Percentiles rank a stretch among this genome's conserved stretches.
Evolutionary conservation across 495 filamentous ascomycete species (phyloP).

Genomic region (Penicillium riverlandense): DNA sequence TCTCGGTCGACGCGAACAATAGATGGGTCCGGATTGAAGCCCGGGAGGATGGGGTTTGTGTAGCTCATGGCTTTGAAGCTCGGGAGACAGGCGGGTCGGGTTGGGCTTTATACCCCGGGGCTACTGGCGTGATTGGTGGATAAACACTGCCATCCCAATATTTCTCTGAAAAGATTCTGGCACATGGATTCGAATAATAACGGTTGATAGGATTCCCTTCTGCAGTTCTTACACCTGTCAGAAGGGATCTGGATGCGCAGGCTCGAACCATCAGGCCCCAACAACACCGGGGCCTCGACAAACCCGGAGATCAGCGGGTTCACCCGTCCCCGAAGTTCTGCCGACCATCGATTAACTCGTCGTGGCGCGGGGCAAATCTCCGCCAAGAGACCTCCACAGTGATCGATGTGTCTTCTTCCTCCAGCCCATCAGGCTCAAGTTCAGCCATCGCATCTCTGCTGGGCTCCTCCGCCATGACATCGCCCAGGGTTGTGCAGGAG

Average conservation of each 20-base stretch:
- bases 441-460: slow-evolving; percentile 2
- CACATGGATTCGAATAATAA: no score
- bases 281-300: no score
- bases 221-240: no score
- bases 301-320: no score
- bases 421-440: not conserved
- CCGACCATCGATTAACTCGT: not conserved
- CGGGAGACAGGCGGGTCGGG: slow-evolving; percentile 6
- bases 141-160: not conserved
- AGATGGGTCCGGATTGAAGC: slow-evolving; percentile 38
- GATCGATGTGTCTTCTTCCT: not conserved
- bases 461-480: not conserved
- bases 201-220: no score
- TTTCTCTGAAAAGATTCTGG: no score
- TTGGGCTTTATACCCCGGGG: not conserved
- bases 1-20: slow-evolving; percentile 28
- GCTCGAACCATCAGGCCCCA: no score
- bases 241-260: no score
- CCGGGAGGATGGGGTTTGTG: slow-evolving; percentile 30
- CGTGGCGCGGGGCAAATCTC: no score
- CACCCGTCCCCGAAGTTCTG: not conserved
- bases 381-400: not conserved
- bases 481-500: slow-evolving; percentile 6
- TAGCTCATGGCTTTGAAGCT: slow-evolving; percentile 7
- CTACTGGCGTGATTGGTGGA: slow-evolving; percentile 12